Base-by-base conservation (phyloP, 768 basidiomycete genomes). In the Sistotremastrum niveocremeum region DNA sequence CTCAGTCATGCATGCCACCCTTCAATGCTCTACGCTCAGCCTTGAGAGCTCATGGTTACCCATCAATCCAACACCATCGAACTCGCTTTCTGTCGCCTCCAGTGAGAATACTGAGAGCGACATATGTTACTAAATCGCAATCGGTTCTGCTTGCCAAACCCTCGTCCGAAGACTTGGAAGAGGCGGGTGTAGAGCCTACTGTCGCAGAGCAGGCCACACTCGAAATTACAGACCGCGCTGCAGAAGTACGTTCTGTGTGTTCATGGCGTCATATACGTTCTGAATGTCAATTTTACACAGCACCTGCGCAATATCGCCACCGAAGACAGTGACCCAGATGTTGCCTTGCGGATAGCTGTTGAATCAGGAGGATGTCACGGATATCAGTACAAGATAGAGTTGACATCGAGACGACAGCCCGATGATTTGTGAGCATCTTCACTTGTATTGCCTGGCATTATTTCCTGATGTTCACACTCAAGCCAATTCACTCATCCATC, bases 301-400 rank as follows among this genome's bases (percentile, higher is more conserved):
- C 88, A 89, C 84, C 69, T 95, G 2, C 68, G 70, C 39, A 61
- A 65, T 39, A 85, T 95, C 48, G 73, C 84, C 7, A 55, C 68
- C n/a, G 68, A 77, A 36, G 74, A 84, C 56, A 66, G 76, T 7
- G 72, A 83, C 52, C 61, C 76, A 0, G 56, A 74, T 42, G 70
- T 85, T 20, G 86, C 81, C 3, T 67, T 97, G 28, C 70, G 91
- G 51, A 72, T 98, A 52, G 69, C 79, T 1, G 89, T 97, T 29
- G 90, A 95, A 56, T 87, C 84, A 7, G 94, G 94, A 7, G 94
- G 94, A 12, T 98, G 94, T 57, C 93, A 98, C 59, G 94, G 94
- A 35, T 97, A 97, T 61, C 90, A 95, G 56, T 95, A 97, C 62
- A 93, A 86, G 54, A 76, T 98, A 73, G 79, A 83, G 46, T 71